Base-by-base conservation (phyloP, 352 stramenopile genomes). In the Peronospora destructor region DNA sequence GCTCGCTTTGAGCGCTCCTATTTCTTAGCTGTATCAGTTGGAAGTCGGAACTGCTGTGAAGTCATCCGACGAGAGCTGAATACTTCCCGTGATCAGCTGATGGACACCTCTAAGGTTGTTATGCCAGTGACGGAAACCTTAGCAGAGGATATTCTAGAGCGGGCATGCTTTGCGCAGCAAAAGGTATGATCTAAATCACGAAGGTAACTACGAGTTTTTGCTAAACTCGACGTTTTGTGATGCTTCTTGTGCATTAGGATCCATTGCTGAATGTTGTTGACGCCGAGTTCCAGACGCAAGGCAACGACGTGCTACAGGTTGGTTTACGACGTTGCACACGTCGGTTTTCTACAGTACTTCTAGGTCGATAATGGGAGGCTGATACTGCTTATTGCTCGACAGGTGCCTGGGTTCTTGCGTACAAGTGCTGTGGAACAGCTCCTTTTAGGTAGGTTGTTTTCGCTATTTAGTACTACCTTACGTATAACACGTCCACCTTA, bases 151-250 rank as follows among this genome's bases (percentile, higher is more conserved):
- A 68, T 88, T 44, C 61, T 91, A 5, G 77, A 89, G 39, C 67
- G 81, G 13, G 80, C 78, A 1, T 90, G 78, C 61, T 91, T 94
- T 50, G 66, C 70, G 2, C 82, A 86, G 43, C 66, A 71, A 54
- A 70, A 64, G 53, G 72, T 76, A 51, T 8, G 13, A 14, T 14
- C 6, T 16, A 40, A n/a, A 14, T 10, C 2, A 23, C 23, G n/a
- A 29, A 14, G 7, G 34, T 14, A 32, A 12, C 30, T 5, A 36
- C 10, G 4, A 11, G 30, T 36, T 16, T 36, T 36, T 41, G 17
- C 17, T 47, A 36, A 43, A 8, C n/a, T 40, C 10, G 17, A 32
- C 13, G 7, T n/a, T 3, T 6, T 35, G 7, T 16, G n/a, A 17
- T 33, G 21, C 28, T 12, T 28, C n/a, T 14, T 44, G 19, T 40